phyloP scores from a whole-genome alignment of 495 filamentous ascomycete species.

The Podospora pseudoanserina region DNA sequence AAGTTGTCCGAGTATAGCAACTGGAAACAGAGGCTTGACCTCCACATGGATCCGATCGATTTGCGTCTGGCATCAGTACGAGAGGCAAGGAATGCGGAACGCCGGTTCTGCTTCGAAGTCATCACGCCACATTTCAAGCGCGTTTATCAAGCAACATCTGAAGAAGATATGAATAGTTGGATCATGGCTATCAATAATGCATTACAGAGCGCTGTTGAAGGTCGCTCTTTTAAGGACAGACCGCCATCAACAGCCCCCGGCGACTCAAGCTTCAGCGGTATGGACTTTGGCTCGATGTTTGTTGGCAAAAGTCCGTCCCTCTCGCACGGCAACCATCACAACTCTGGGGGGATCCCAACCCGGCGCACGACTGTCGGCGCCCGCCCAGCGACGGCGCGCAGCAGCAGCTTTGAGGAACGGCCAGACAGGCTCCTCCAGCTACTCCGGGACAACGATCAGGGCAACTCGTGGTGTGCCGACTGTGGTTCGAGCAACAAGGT shows the following conservation, averaged over 20 bases:
- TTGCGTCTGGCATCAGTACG: constrained; percentile 94
- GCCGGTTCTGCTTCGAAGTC: constrained; percentile 96
- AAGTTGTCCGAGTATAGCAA: constrained; percentile 98
- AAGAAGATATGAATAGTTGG: constrained; percentile 97
- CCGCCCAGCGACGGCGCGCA: constrained; percentile 69
- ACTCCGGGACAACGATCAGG: constrained; percentile 85
- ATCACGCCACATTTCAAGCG: constrained; percentile 96
- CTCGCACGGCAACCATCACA: constrained; percentile 44
- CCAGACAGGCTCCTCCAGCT: constrained; percentile 80
- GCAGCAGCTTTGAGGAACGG: constrained; percentile 68
- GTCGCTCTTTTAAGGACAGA: constrained; percentile 55
- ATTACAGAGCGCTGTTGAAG: constrained; percentile 90
- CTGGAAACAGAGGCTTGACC: constrained; percentile 95
- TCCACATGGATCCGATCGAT: constrained; percentile 98
- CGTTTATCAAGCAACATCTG: constrained; percentile 95
- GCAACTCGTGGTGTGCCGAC: constrained; percentile 92
- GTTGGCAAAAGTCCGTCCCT: constrained; percentile 89
- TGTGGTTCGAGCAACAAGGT: constrained; percentile 88
- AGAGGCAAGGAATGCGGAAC: constrained; percentile 88
- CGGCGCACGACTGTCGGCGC: constrained; percentile 85
- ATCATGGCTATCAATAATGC: constrained; percentile 97
- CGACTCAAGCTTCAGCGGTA: constrained; percentile 56
- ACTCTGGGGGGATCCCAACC: constrained; percentile 52
- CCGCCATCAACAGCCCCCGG: constrained; percentile 40
- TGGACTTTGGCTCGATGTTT: constrained; percentile 85